A percentile compares a stretch with the other conserved stretches of the same genome.
Conservation (phyloP, 306 rosid genomes). For the Quercus wislizeni region DNA sequence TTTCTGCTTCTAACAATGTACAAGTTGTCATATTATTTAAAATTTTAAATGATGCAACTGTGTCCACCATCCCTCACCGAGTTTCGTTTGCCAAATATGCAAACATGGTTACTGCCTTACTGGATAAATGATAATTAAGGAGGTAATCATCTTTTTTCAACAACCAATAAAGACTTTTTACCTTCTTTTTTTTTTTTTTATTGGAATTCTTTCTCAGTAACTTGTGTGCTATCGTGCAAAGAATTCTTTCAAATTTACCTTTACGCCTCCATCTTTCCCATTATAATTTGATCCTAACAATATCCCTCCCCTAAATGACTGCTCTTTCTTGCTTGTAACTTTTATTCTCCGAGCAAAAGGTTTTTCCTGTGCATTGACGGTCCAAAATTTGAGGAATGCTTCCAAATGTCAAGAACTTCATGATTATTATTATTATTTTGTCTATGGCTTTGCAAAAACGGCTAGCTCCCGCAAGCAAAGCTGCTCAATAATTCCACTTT, state of each 20-base stretch:
- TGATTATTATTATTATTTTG: not conserved
- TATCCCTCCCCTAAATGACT: not conserved
- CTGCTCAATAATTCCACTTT: constrained; percentile 38
- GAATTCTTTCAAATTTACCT: not conserved
- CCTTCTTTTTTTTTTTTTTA: not conserved
- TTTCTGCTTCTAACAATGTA: too few relatives aligned
- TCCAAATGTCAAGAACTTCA: too few relatives aligned
- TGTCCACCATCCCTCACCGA: too few relatives aligned
- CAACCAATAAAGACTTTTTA: too few relatives aligned
- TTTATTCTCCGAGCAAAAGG: not conserved
- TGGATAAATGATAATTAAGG: too few relatives aligned
- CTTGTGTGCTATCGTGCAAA: not conserved
- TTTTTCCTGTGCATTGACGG: not conserved
- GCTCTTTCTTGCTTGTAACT: not conserved
- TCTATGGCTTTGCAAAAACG: constrained; percentile 29
- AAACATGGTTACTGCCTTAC: too few relatives aligned
- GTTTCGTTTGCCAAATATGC: too few relatives aligned
- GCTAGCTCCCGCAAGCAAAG: constrained; percentile 57
- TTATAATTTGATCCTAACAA: not conserved
- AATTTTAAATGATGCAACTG: too few relatives aligned
- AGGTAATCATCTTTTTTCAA: too few relatives aligned
- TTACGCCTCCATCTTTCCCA: not conserved
- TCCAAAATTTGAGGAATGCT: not conserved
- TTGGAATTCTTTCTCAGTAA: too few relatives aligned
- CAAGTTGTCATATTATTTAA: too few relatives aligned